Evolutionary conservation across 2,329 filamentous ascomycete genomes (phyloP).

Genomic region (Diplodia sapinea): DNA sequence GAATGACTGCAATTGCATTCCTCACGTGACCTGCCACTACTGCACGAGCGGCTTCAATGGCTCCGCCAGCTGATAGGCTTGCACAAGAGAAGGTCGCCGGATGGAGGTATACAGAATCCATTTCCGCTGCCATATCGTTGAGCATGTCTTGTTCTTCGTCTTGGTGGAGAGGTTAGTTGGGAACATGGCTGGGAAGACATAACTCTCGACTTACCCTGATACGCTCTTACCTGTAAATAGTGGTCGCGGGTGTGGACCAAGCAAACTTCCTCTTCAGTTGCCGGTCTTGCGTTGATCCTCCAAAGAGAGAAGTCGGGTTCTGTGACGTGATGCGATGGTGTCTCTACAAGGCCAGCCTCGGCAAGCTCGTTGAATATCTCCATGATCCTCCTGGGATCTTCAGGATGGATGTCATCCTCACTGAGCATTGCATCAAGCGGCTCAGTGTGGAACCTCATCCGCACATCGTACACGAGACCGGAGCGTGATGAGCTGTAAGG

Average conservation of each 20-base stretch:
- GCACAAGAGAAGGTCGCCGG: slow-evolving; percentile 81
- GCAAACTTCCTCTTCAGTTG: slow-evolving; percentile 79
- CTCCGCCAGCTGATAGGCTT: slow-evolving; percentile 84
- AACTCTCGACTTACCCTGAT: slow-evolving; percentile 24
- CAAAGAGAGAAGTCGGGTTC: slow-evolving; percentile 62
- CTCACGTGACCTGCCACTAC: slow-evolving; percentile 83
- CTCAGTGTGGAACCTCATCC: slow-evolving; percentile 96
- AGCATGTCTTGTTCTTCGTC: slow-evolving; percentile 64
- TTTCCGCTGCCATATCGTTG: slow-evolving; percentile 65
- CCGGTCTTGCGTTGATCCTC: slow-evolving; percentile 78
- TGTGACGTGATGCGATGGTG: slow-evolving; percentile 57
- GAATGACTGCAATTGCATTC: slow-evolving; percentile 93
- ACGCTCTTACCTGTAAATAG: slow-evolving; percentile 73
- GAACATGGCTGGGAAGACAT: not conserved
- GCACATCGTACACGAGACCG: slow-evolving; percentile 75
- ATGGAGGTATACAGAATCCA: slow-evolving; percentile 65
- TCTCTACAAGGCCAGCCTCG: slow-evolving; percentile 76
- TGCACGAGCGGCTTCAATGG: slow-evolving; percentile 94
- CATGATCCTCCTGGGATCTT: slow-evolving; percentile 90
- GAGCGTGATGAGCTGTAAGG: slow-evolving; percentile 49
- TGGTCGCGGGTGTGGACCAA: slow-evolving; percentile 79
- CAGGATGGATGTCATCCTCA: slow-evolving; percentile 81
- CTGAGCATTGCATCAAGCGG: slow-evolving; percentile 50
- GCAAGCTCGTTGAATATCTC: slow-evolving; percentile 91
- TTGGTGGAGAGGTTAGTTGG: slow-evolving; percentile 25